phyloP scores from a whole-genome alignment of 2,329 filamentous ascomycete genomes.

The Aureobasidium musti region DNA sequence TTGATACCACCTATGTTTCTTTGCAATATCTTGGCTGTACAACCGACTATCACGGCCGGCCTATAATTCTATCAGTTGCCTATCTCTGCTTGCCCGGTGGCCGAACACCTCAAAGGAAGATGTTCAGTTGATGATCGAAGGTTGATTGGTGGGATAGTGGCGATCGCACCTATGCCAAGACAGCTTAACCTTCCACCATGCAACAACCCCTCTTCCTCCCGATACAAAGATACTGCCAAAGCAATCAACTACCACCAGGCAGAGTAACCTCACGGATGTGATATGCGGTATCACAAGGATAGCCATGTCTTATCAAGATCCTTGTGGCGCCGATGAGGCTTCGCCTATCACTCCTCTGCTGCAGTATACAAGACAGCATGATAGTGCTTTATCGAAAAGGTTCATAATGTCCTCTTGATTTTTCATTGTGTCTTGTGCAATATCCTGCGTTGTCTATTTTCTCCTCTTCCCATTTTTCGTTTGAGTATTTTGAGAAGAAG shows the following conservation, averaged over 20 bases:
- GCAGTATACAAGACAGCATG: not conserved
- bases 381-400: conserved; percentile 6
- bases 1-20: too few species aligned
- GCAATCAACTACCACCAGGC: not conserved
- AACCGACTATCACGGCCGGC: not conserved
- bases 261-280: not conserved
- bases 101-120: not conserved
- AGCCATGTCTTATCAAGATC: conserved; percentile 12
- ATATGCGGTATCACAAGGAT: conserved; percentile 14
- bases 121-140: conserved; percentile 2
- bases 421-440: not conserved
- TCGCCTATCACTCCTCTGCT: conserved; percentile 26
- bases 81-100: conserved; percentile 6
- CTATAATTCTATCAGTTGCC: not conserved
- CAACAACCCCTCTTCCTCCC: not conserved
- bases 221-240: not conserved
- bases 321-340: not conserved
- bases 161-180: conserved; percentile 10
- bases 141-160: conserved; percentile 9
- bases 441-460: not conserved
- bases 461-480: too few species aligned
- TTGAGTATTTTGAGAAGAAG: too few species aligned
- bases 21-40: not conserved
- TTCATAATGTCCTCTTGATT: conserved; percentile 2
- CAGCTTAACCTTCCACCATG: conserved; percentile 11